Conservation (phyloP, 2,329 filamentous ascomycete genomes). For the Xylariales sp. region DNA sequence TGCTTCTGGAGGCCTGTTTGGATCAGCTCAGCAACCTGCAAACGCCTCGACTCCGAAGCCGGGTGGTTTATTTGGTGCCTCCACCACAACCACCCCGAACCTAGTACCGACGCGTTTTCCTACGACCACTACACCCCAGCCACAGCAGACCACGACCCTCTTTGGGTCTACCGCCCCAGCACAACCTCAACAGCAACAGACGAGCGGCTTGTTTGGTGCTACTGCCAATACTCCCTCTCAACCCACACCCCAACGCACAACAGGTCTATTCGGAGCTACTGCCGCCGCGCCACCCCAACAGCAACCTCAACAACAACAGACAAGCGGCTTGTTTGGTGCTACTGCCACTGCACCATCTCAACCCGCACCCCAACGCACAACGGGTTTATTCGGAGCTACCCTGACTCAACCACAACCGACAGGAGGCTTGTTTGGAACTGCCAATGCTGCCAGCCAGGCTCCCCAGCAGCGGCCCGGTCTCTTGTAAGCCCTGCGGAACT, state of each 20-base stretch:
- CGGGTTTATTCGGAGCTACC: not conserved
- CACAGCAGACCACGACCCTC: constrained; percentile 44
- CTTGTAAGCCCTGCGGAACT: constrained; percentile 47
- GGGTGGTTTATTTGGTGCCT: constrained; percentile 50
- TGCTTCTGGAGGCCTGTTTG: constrained; percentile 50
- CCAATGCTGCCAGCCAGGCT: constrained; percentile 38
- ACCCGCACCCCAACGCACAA: no score
- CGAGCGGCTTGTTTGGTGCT: constrained; percentile 43
- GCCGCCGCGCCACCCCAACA: constrained; percentile 21
- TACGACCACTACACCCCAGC: constrained; percentile 38
- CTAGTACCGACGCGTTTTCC: no score
- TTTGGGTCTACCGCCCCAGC: constrained; percentile 49
- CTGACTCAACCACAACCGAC: constrained; percentile 30
- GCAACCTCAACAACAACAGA: no score
- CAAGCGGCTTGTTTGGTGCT: no score
- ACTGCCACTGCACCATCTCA: no score
- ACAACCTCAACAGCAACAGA: constrained; percentile 41
- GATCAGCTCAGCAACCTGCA: constrained; percentile 39
- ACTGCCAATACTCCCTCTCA: constrained; percentile 37
- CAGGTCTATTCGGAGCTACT: constrained; percentile 42
- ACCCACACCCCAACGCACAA: constrained; percentile 34
- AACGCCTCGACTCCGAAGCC: constrained; percentile 43
- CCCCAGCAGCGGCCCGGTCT: constrained; percentile 45
- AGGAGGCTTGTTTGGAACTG: constrained; percentile 40
- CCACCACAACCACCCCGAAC: constrained; percentile 27